Conservation (phyloP, 164 flowering plant genomes). For the Protea cynaroides region DNA sequence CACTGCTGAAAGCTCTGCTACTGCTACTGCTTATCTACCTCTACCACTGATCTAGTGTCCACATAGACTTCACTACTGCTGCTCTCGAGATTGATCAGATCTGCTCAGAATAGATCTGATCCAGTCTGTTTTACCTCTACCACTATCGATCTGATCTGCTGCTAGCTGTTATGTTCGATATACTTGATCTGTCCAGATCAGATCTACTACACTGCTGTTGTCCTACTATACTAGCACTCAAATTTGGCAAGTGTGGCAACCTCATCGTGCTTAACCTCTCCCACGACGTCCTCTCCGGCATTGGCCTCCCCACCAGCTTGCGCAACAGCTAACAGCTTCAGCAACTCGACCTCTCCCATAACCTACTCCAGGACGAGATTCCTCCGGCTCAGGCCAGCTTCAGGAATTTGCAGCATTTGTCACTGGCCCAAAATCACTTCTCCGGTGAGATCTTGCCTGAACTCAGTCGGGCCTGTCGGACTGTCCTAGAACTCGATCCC, state of each 20-base stretch:
- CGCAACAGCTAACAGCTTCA: conserved; percentile 38
- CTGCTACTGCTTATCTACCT: too few species aligned
- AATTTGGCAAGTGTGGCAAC: conserved; percentile 46
- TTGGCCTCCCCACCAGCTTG: conserved; percentile 34
- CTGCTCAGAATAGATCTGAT: too few species aligned
- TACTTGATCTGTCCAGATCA: too few species aligned
- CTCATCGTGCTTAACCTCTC: conserved; percentile 52
- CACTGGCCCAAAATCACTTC: conserved; percentile 48
- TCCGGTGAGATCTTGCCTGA: conserved; percentile 55
- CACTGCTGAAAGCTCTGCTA: too few species aligned
- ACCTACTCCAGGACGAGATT: conserved; percentile 28
- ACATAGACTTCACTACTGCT: too few species aligned
- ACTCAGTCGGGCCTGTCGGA: conserved; percentile 38
- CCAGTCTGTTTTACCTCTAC: too few species aligned
- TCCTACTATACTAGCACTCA: too few species aligned
- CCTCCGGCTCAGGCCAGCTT: conserved; percentile 38
- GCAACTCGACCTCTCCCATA: conserved; percentile 48
- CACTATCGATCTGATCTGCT: too few species aligned
- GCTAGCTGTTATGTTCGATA: too few species aligned
- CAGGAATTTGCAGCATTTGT: conserved; percentile 35
- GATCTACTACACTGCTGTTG: too few species aligned
- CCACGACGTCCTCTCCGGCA: conserved; percentile 37
- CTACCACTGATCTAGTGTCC: too few species aligned
- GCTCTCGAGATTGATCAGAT: too few species aligned
- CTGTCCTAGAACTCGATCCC: conserved; percentile 55